phyloP scores from a whole-genome alignment of 257 asterid genomes.

The Salvia hispanica region DNA sequence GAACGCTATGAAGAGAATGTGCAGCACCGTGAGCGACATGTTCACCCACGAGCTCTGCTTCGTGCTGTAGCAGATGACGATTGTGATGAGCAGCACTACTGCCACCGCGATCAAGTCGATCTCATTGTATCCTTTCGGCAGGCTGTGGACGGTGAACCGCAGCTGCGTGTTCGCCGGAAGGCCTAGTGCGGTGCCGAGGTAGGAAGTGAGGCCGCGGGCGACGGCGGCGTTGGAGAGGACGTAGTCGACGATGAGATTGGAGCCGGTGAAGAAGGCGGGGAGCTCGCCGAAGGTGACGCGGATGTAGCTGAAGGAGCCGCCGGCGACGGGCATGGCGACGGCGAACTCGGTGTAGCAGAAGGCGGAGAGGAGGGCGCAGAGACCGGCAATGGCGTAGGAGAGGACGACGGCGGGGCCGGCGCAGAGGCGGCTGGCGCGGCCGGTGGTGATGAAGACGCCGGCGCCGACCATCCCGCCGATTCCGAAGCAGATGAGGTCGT shows the following conservation, averaged over 20 bases:
- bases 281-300: conserved; percentile 94
- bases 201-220: conserved; percentile 88
- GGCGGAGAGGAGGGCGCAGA: conserved; percentile 94
- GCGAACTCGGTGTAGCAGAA: conserved; percentile 98
- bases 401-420: conserved; percentile 90
- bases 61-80: conserved; percentile 58
- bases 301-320: conserved; percentile 95
- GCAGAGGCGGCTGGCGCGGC: conserved; percentile 52
- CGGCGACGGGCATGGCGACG: conserved; percentile 98
- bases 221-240: conserved; percentile 96
- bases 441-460: conserved; percentile 90
- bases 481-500: conserved; percentile 81
- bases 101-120: conserved; percentile 78
- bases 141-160: conserved; percentile 49
- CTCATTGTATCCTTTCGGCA: conserved; percentile 84
- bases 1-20: conserved; percentile 71
- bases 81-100: conserved; percentile 49
- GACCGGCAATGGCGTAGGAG: conserved; percentile 96
- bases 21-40: conserved; percentile 69
- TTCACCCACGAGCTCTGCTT: conserved; percentile 81
- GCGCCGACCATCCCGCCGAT: conserved; percentile 99
- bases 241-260: conserved; percentile 80
- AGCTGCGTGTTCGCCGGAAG: conserved; percentile 46
- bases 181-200: conserved; percentile 76
- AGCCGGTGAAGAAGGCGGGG: conserved; percentile 81